These are phyloP conservation scores for Lentinula aciculospora DNA, from an alignment of 768 basidiomycete genomes.

Conservation along the genomic window DNA sequence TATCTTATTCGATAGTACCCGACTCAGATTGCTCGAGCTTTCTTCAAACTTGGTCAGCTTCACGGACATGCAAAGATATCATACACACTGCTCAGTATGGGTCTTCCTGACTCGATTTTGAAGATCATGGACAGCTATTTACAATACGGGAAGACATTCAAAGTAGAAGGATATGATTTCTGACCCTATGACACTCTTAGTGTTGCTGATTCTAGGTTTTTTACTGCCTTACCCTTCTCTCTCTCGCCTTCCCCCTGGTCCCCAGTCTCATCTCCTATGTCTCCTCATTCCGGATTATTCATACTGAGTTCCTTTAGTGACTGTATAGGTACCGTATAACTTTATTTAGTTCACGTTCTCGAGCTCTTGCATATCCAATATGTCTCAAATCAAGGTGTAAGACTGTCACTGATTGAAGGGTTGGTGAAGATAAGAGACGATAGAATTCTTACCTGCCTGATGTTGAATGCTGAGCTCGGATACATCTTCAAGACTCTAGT, in stretches of 20 bases:
- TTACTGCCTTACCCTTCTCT: background rate
- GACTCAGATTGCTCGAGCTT: slow-evolving; percentile 80
- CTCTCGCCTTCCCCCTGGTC: slow-evolving; percentile 3
- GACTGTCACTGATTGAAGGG: no score
- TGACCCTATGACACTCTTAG: no score
- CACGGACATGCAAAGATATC: slow-evolving; percentile 94
- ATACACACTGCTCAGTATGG: slow-evolving; percentile 92
- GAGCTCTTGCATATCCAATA: no score
- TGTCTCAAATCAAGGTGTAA: no score
- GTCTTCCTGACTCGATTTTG: slow-evolving; percentile 81
- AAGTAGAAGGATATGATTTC: slow-evolving; percentile 83
- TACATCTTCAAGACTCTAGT: no score
- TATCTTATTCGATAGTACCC: slow-evolving; percentile 59
- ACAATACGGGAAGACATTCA: slow-evolving; percentile 82
- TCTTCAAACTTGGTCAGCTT: slow-evolving; percentile 90
- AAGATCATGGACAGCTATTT: slow-evolving; percentile 93
- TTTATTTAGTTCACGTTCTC: no score
- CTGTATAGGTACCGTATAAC: no score
- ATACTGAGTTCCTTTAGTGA: background rate
- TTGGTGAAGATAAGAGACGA: no score
- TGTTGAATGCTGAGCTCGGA: no score
- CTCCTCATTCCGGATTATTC: no score
- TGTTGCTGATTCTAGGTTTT: background rate
- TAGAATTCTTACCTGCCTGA: no score
- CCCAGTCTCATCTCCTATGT: no score